phyloP scores from a whole-genome alignment of 2,329 filamentous ascomycete genomes.

The Fusarium sp. region DNA sequence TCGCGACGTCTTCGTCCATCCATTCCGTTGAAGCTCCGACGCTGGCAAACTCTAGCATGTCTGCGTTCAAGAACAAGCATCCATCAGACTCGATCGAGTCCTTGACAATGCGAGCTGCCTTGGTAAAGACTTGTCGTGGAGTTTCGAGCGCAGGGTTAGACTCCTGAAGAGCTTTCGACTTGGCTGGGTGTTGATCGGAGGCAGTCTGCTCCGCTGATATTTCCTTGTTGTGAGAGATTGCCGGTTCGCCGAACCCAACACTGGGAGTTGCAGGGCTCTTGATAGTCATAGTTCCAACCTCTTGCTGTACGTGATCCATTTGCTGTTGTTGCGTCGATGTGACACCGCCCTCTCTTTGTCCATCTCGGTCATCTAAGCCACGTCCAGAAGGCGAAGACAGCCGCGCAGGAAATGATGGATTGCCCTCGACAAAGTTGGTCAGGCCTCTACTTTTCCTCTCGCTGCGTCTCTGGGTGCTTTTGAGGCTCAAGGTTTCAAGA shows the following conservation, averaged over 20 bases:
- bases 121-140: slow-evolving; percentile 49
- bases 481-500: slow-evolving; percentile 46
- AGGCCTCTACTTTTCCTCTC: slow-evolving; percentile 52
- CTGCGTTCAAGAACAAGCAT: slow-evolving; percentile 47
- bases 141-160: background rate
- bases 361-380: background rate
- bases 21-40: slow-evolving; percentile 12
- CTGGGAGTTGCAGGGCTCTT: background rate
- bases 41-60: slow-evolving; percentile 42
- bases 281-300: slow-evolving; percentile 4
- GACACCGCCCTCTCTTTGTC: background rate
- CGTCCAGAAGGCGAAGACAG: background rate
- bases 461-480: slow-evolving; percentile 43
- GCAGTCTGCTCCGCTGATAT: background rate
- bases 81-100: slow-evolving; percentile 54
- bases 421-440: slow-evolving; percentile 50
- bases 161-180: background rate
- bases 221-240: background rate
- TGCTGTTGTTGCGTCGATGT: slow-evolving; percentile 13
- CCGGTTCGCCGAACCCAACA: background rate
- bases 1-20: slow-evolving; percentile 12
- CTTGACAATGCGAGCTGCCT: slow-evolving; percentile 55
- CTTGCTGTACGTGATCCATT: background rate
- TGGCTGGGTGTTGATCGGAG: background rate
- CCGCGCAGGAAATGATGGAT: slow-evolving; percentile 35